Evolutionary conservation across 1,284 basidiomycete species (phyloP), one percentile per base, ranked within the genome.

Genomic region (Omphalotus olearius): DNA sequence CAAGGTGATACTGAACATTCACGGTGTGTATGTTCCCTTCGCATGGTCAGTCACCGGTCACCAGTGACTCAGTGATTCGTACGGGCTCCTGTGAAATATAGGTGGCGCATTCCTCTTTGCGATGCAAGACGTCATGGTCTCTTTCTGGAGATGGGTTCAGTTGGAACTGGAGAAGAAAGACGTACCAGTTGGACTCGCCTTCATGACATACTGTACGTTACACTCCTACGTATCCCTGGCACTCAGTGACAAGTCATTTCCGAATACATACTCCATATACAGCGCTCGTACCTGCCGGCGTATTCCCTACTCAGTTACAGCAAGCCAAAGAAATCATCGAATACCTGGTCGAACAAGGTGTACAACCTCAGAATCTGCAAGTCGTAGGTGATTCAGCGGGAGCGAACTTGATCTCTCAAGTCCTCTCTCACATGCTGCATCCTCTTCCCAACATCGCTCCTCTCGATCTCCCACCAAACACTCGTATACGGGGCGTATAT

Each of bases 311-410:
- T 14, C 56, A 44, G 28, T 38, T 57, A 16, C 23, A 10, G n/a
- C 39, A 57, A 35, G 7, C 45, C n/a, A 35, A 33, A 30, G 10
- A 18, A 2, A 39, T 41, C 6, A 37, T 57, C 26, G 17, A 41
- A 6, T 42, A 46, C 37, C 47, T 65, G 35, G 17, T 61, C 14
- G 37, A 52, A 0, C 38, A 50, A 13, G 60, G 60, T 13, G 58
- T 59, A 13, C 20, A 54, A 1, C 53, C 62, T 0, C 37, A 59
- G 4, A 56, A 62, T 28, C 56, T 66, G 11, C 37, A 63, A 23
- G 23, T 65, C 30, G 42, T 52, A 1, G 69, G 69, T 6, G 70
- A 71, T 50, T 71, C 70, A 3, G 69, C 69, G 0, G 70, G 70
- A 1, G 70, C 54, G 10, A 70, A 69, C 51, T 58, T 72, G n/a